A percentile compares a stretch with the other conserved stretches of the same genome.
These are phyloP conservation scores for Pseudogymnoascus sp. DNA, from an alignment of 2,329 filamentous ascomycete genomes.

Conservation along the genomic window DNA sequence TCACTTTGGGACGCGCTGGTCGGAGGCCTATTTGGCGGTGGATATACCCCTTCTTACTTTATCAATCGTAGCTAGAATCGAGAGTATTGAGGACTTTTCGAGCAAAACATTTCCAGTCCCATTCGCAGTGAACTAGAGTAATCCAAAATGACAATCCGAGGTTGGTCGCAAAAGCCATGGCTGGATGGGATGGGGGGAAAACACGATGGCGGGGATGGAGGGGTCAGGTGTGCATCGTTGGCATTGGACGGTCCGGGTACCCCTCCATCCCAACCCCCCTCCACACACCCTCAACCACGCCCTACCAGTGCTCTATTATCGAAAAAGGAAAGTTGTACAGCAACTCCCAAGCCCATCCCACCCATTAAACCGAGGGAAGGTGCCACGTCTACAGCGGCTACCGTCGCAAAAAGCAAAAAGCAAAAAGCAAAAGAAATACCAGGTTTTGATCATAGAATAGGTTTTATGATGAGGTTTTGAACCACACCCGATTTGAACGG, in stretches of 20 bases:
- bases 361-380: slow-evolving; percentile 5
- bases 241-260: not conserved
- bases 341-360: not conserved
- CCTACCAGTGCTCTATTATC: not conserved
- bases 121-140: not conserved
- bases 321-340: slow-evolving; percentile 4
- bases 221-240: slow-evolving; percentile 1
- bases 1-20: slow-evolving; percentile 7
- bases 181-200: not conserved
- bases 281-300: not conserved
- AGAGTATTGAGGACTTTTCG: slow-evolving; percentile 8
- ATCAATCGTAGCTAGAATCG: slow-evolving; percentile 4
- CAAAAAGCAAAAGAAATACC: not conserved
- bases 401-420: not conserved
- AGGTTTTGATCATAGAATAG: slow-evolving; percentile 1
- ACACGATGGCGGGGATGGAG: not conserved
- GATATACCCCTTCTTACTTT: slow-evolving; percentile 9
- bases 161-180: not conserved
- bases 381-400: slow-evolving; percentile 1
- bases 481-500: slow-evolving; percentile 12
- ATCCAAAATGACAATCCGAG: not conserved
- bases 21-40: slow-evolving; percentile 8
- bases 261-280: not conserved
- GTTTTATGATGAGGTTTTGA: slow-evolving; percentile 10
- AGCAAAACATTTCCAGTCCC: not conserved